These are phyloP conservation scores for Entomortierella parvispora DNA, from an alignment of 192 early-diverging fungal genomes.

Conservation along the genomic window DNA sequence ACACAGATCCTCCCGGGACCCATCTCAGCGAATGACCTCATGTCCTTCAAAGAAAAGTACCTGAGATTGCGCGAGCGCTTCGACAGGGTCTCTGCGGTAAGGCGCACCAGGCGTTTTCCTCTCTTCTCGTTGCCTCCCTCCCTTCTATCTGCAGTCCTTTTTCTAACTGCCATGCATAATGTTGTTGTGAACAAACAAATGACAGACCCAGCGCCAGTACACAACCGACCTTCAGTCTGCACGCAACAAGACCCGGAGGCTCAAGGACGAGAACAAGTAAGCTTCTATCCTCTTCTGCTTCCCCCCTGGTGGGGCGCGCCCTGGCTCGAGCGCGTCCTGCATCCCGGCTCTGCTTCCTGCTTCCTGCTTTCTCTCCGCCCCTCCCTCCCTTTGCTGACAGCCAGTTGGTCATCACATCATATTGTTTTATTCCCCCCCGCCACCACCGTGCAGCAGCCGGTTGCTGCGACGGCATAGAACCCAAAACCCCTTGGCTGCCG, in stretches of 20 bases:
- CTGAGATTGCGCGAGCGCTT: constrained; percentile 43
- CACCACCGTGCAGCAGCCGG: too few relatives aligned
- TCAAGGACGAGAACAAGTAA: constrained; percentile 58
- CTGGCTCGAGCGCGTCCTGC: constrained; percentile 1
- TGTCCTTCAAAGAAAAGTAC: constrained; percentile 52
- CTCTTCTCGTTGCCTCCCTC: constrained; percentile 22
- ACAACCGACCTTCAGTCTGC: constrained; percentile 43
- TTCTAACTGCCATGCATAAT: neutral
- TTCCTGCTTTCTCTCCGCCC: neutral
- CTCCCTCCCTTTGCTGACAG: too few relatives aligned
- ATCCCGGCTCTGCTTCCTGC: neutral
- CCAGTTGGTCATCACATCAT: too few relatives aligned
- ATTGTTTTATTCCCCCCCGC: too few relatives aligned
- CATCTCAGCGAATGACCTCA: constrained; percentile 6
- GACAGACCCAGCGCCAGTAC: constrained; percentile 38
- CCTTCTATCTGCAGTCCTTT: constrained; percentile 8
- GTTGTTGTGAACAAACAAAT: too few relatives aligned
- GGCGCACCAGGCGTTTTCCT: neutral
- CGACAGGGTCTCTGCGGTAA: constrained; percentile 48
- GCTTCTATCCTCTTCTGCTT: constrained; percentile 13
- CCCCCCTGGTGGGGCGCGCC: neutral
- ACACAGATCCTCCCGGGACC: neutral
- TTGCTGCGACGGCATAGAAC: too few relatives aligned
- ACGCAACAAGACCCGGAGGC: constrained; percentile 44
- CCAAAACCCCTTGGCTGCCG: neutral